phyloP scores from a whole-genome alignment of 2,329 filamentous ascomycete genomes.

The Penicillium griseofulvum region DNA sequence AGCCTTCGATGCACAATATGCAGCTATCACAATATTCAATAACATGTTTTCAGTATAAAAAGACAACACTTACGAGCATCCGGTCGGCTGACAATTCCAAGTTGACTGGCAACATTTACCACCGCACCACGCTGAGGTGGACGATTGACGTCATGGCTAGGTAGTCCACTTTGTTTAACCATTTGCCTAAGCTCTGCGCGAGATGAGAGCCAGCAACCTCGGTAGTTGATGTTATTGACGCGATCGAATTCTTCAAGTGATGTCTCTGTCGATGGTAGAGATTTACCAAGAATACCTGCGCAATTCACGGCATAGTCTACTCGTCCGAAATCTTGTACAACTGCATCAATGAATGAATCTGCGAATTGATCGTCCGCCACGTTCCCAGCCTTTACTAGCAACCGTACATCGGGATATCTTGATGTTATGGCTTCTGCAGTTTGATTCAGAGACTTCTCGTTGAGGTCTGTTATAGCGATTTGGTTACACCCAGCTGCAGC shows the following conservation, averaged over 20 bases:
- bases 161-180: constrained; percentile 46
- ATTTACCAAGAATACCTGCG: constrained; percentile 47
- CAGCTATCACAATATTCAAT: constrained; percentile 35
- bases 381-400: constrained; percentile 45
- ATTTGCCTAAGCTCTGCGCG: constrained; percentile 48
- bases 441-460: constrained; percentile 40
- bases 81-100: constrained; percentile 51
- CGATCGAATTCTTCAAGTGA: constrained; percentile 50
- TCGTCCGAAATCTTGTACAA: constrained; percentile 36
- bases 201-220: constrained; percentile 50
- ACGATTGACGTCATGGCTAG: constrained; percentile 36
- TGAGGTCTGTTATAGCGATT: constrained; percentile 57
- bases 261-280: constrained; percentile 43
- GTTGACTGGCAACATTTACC: constrained; percentile 54
- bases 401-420: constrained; percentile 34
- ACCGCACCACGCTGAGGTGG: constrained; percentile 48
- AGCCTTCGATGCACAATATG: constrained; percentile 59
- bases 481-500: constrained; percentile 50
- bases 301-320: constrained; percentile 59
- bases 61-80: constrained; percentile 41
- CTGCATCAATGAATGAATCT: constrained; percentile 29
- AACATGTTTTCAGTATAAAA: neutral
- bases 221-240: constrained; percentile 57
- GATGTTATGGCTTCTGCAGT: constrained; percentile 25
- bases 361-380: constrained; percentile 50